These are phyloP conservation scores for Aspergillus glaucus DNA, from an alignment of 2,329 filamentous ascomycete species.

Conservation along the genomic window DNA sequence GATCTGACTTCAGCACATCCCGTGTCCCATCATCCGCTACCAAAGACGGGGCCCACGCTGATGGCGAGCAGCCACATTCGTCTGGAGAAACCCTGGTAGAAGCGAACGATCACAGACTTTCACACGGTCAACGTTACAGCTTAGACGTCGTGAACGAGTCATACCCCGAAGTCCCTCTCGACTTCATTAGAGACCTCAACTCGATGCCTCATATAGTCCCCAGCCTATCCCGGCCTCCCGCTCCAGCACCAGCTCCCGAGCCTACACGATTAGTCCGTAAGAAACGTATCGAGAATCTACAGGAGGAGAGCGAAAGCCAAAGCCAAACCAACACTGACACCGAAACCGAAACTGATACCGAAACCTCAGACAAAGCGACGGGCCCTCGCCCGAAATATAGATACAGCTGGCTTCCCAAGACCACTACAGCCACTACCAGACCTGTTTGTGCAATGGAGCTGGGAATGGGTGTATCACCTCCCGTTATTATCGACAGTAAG, in stretches of 20 bases:
- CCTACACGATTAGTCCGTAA: background rate
- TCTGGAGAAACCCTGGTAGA: background rate
- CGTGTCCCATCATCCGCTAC: background rate
- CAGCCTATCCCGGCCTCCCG: constrained; percentile 7
- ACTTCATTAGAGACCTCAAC: background rate
- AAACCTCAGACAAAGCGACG: background rate
- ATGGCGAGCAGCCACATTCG: background rate
- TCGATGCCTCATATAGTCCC: constrained; percentile 4
- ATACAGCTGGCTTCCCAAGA: background rate
- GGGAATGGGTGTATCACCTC: background rate
- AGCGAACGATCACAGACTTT: background rate
- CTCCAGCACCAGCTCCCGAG: background rate
- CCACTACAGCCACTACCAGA: background rate
- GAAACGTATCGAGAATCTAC: background rate
- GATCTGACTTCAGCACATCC: background rate
- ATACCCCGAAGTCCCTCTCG: constrained; percentile 12
- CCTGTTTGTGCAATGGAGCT: background rate
- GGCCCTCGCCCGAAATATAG: background rate
- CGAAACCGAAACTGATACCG: background rate
- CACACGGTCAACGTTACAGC: background rate
- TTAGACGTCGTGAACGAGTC: background rate
- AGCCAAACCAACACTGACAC: background rate
- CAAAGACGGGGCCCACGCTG: background rate
- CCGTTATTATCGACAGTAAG: constrained; percentile 17
- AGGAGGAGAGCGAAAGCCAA: background rate